Percentiles rank a stretch among this genome's conserved stretches.
phyloP scores from a whole-genome alignment of 129 eudicot species.

The Pseudognaphalium luteoalbum region DNA sequence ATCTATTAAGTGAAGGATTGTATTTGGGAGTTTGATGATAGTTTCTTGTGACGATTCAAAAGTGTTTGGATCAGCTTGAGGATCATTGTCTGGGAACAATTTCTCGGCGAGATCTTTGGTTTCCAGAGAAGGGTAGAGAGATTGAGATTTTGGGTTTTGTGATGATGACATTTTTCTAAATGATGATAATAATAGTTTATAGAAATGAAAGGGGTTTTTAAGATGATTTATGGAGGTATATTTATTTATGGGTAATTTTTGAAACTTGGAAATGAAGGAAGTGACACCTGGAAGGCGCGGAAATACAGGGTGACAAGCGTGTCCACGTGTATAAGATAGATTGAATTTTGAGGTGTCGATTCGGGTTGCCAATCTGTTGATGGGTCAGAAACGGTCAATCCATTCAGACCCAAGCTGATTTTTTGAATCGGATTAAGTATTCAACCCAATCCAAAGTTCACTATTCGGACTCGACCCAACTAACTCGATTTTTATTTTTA shows the following conservation, averaged over 20 bases:
- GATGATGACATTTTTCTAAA: conserved; percentile 14
- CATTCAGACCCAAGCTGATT: no score
- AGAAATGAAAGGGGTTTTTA: no score
- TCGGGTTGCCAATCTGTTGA: no score
- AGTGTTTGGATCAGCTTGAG: conserved; percentile 17
- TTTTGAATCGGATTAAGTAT: no score
- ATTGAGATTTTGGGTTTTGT: conserved; percentile 26
- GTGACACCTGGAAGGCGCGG: not conserved
- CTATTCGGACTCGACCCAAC: no score
- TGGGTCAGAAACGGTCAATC: no score
- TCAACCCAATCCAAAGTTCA: no score
- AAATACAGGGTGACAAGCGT: no score
- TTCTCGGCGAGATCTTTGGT: conserved; percentile 56
- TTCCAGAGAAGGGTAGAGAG: conserved; percentile 54
- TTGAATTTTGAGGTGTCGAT: no score
- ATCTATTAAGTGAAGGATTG: conserved; percentile 73
- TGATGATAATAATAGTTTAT: no score
- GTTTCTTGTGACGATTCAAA: conserved; percentile 63
- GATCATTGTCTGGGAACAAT: conserved; percentile 48
- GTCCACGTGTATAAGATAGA: no score
- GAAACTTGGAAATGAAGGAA: conserved; percentile 30
- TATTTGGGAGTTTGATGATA: conserved; percentile 52
- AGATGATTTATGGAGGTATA: not conserved
- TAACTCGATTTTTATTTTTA: no score
- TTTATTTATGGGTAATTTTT: not conserved